Base-by-base conservation (phyloP, 2,329 filamentous ascomycete genomes). In the Pseudogymnoascus sp. region DNA sequence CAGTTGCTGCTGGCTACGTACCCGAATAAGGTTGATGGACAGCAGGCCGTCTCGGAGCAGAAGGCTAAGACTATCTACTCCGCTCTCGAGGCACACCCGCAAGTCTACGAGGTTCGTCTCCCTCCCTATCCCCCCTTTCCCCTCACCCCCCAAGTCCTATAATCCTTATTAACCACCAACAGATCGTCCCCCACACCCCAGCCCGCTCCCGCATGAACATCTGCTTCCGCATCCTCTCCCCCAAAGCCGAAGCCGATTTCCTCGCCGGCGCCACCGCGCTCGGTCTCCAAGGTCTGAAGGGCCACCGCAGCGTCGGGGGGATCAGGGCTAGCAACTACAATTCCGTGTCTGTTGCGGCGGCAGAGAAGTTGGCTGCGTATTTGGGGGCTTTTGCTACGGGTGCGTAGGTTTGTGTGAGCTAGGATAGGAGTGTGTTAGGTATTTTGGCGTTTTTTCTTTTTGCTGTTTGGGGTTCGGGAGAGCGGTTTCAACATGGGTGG, bases 161-260 rank as follows among this genome's bases (percentile, higher is more conserved):
- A 5, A 31, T 31, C 29, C 29, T 2, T 16, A 45, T 64, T 29
- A 18, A 16, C 21, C 16, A 4, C 23, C 42, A 42, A 2, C n/a
- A 70, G 64, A 75, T 97, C 34, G 86, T 97, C 0, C 91, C 92
- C 0, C 83, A 89, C 69, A 89, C 89, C 77, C 79, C 79, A 21
- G 88, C 83, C 2, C 88, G 93, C 64, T 96, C 90, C 70, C 81
- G 91, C 63, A 96, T 97, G 89, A 97, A 97, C 77, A 90, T 97
- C 64, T 97, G 92, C 81, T 97, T 97, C 81, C 81, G 92, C 14
- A 82, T 96, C 16, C 79, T 69, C 67, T 64, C 86, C 64, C 85
- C 87, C 61, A 86, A 83, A 11, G 82, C 86, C 21, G 93, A 97
- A 75, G 90, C 91, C 76, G 81, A 81, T 0, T 97, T 97, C 77